Evolutionary conservation across 1,284 basidiomycete genomes (phyloP).

Genomic region (Kalmanozyma brasiliensis): DNA sequence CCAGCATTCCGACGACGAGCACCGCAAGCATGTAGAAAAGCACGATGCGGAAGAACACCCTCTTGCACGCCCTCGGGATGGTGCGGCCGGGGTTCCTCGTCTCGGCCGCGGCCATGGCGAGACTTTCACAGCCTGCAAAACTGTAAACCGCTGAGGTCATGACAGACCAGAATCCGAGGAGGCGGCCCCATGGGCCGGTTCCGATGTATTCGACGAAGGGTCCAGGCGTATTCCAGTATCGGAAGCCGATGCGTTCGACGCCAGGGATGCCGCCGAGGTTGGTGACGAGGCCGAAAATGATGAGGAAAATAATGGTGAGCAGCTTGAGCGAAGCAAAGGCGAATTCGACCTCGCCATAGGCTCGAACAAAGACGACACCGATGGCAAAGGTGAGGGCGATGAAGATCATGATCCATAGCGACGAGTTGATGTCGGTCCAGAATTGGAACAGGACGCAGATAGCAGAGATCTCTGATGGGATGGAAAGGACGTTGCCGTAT

Average conservation of each 20-base stretch:
- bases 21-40: constrained; percentile 69
- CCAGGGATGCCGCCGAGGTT: constrained; percentile 33
- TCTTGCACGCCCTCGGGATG: constrained; percentile 46
- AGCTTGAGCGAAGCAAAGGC: constrained; percentile 68
- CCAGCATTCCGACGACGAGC: constrained; percentile 50
- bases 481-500: constrained; percentile 69
- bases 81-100: constrained; percentile 68
- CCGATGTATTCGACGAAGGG: constrained; percentile 63
- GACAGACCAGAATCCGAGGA: constrained; percentile 66
- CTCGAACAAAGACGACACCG: no score
- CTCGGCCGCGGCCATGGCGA: constrained; percentile 82
- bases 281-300: constrained; percentile 54
- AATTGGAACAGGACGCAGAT: constrained; percentile 79
- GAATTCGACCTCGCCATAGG: constrained; percentile 68
- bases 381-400: constrained; percentile 77
- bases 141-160: constrained; percentile 78
- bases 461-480: constrained; percentile 82
- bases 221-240: constrained; percentile 68
- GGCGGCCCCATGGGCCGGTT: constrained; percentile 71
- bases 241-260: constrained; percentile 39
- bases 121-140: constrained; percentile 84
- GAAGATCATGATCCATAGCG: constrained; percentile 80
- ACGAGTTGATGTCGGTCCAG: constrained; percentile 75
- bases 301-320: constrained; percentile 57
- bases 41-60: constrained; percentile 55